phyloP scores from a whole-genome alignment of 768 basidiomycete species.

The Trametes punicea region DNA sequence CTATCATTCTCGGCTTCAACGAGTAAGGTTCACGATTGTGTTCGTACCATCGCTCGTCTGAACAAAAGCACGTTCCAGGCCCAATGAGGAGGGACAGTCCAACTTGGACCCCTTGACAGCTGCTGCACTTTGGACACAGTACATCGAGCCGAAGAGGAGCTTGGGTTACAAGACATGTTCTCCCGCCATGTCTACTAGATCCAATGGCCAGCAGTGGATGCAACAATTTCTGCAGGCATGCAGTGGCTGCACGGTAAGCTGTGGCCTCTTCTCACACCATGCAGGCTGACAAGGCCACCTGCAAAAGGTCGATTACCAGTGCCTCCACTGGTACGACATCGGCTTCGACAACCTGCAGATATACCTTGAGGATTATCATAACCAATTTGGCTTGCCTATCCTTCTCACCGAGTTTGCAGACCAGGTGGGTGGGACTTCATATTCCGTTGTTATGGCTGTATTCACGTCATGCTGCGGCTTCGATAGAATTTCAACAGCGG shows the following conservation, averaged over 20 bases:
- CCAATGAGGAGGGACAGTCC: conserved; percentile 59
- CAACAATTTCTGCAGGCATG: conserved; percentile 52
- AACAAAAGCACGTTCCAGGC: conserved; percentile 43
- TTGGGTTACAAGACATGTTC: conserved; percentile 57
- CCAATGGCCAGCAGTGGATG: conserved; percentile 63
- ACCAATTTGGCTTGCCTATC: conserved; percentile 39
- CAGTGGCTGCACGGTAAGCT: conserved; percentile 27
- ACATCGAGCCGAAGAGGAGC: conserved; percentile 56
- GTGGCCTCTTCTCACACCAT: background rate
- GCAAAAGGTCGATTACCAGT: conserved; percentile 49
- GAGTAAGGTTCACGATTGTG: conserved; percentile 51
- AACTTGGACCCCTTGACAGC: conserved; percentile 51
- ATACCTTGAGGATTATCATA: conserved; percentile 47
- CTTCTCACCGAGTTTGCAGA: conserved; percentile 73
- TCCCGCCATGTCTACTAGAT: conserved; percentile 66
- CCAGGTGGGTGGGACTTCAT: conserved; percentile 36
- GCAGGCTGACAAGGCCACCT: background rate
- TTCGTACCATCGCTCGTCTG: background rate
- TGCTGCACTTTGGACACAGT: conserved; percentile 53
- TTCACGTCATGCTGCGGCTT: background rate
- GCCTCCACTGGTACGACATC: conserved; percentile 69
- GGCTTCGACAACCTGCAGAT: conserved; percentile 37
- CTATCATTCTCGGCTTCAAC: conserved; percentile 57
- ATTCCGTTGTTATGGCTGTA: background rate
- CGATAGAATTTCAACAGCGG: conserved; percentile 50